Conservation (phyloP, 345 rosid species). For the Bruguiera parviflora region DNA sequence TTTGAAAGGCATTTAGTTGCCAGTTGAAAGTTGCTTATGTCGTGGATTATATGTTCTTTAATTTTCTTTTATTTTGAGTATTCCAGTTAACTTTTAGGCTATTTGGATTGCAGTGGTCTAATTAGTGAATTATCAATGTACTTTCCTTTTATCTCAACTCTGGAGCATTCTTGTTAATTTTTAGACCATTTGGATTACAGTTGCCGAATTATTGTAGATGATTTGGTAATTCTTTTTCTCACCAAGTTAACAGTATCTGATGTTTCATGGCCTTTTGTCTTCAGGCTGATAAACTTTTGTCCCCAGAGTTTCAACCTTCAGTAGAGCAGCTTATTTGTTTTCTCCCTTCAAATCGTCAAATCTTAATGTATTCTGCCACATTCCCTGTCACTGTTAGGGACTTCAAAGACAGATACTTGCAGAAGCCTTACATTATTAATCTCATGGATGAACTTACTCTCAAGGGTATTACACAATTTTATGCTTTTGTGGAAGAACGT, state of each 20-base stretch:
- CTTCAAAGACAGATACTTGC: constrained; percentile 83
- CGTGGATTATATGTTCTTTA: background rate
- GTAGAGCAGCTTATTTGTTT: constrained; percentile 86
- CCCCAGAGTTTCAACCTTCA: constrained; percentile 99
- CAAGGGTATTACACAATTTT: constrained; percentile 91
- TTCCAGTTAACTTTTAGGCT: too few relatives aligned
- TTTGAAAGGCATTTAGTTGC: background rate
- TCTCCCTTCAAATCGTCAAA: constrained; percentile 77
- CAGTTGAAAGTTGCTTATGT: background rate
- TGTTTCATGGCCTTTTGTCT: constrained; percentile 17
- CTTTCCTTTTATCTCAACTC: too few relatives aligned
- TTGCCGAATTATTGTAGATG: too few relatives aligned
- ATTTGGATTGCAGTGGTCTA: too few relatives aligned
- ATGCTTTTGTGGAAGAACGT: constrained; percentile 99
- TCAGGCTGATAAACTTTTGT: constrained; percentile 98
- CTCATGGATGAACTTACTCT: constrained; percentile 99
- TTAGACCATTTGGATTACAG: too few relatives aligned
- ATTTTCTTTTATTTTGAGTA: too few relatives aligned
- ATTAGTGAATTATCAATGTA: too few relatives aligned
- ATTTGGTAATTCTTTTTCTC: background rate
- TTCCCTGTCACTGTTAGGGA: constrained; percentile 98
- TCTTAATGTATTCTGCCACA: constrained; percentile 97
- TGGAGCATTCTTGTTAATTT: too few relatives aligned
- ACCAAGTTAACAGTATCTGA: constrained; percentile 31
- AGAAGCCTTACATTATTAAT: constrained; percentile 84